Evolutionary conservation across 2,329 filamentous ascomycete species (phyloP).

Genomic region (Cladorrhinum sp.): DNA sequence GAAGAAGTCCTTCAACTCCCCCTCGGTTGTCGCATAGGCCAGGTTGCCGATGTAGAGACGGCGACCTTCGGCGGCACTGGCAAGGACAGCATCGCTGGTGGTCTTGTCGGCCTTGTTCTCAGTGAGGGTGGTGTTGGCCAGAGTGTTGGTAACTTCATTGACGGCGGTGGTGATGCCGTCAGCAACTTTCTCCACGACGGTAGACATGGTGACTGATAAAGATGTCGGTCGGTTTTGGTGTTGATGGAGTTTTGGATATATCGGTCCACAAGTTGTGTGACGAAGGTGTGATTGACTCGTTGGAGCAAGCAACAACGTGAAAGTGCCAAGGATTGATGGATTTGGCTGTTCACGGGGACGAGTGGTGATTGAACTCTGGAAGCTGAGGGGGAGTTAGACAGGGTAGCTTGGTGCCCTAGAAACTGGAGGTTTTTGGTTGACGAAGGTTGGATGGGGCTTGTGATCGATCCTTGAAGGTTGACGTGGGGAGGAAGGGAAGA

Average conservation of each 20-base stretch:
- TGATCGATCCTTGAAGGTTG: conserved; percentile 37
- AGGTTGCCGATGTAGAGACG: conserved; percentile 99
- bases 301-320: conserved; percentile 20
- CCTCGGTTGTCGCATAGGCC: conserved; percentile 99
- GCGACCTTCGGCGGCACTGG: conserved; percentile 97
- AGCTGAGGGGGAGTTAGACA: conserved; percentile 65
- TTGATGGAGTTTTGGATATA: conserved; percentile 25
- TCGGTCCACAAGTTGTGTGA: conserved; percentile 33
- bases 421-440: conserved; percentile 37
- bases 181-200: conserved; percentile 66
- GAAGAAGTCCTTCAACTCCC: conserved; percentile 99
- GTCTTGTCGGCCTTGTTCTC: conserved; percentile 53
- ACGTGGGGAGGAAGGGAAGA: conserved; percentile 33
- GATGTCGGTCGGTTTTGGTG: conserved; percentile 31
- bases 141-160: conserved; percentile 72
- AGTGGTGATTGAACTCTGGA: conserved; percentile 62
- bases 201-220: conserved; percentile 73
- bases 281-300: conserved; percentile 41
- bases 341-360: conserved; percentile 40
- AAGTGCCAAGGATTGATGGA: conserved; percentile 22
- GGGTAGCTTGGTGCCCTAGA: conserved; percentile 93
- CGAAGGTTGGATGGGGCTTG: conserved; percentile 39
- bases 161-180: conserved; percentile 61
- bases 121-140: conserved; percentile 71
- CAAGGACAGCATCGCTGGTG: conserved; percentile 83